Base-by-base conservation (phyloP, 768 basidiomycete species). In the Boletus pseudo-olivaceus region DNA sequence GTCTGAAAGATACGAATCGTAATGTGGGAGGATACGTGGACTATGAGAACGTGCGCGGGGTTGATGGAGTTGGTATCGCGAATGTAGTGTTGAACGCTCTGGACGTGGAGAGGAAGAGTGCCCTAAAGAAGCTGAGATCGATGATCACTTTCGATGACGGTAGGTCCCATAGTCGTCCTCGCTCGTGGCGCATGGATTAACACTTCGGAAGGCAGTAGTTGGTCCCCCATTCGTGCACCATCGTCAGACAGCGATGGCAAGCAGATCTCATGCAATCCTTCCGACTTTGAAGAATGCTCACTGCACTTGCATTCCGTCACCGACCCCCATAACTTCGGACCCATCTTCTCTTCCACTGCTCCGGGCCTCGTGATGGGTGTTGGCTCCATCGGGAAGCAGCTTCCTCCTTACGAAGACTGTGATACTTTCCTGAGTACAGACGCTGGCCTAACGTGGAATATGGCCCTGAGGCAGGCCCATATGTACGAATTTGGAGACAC, bases 321-420 rank as follows among this genome's bases (percentile, higher is more conserved):
- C 0, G 76, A 82, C 8, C 87, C 92, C 1, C 96, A 96, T 73
- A 99, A 98, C 71, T 90, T 87, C 63, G 96, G 97, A 0, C 87
- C 91, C 17, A 80, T 98, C 30, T 98, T 98, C 73, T 96, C 93
- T 2, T 94, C 93, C 0, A 87, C 92, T 6, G 96, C 95, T 0
- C 96, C 96, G 0, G 96, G 97, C 0, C 81, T 93, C 55, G 87
- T 92, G 29, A 96, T 99, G 90, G 96, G 90, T n/a, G 93, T 98
- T 2, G 97, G 97, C 7, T 89, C 84, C 0, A 80, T 97, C 34
- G 94, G 96, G 2, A 72, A 78, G 20, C 69, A 73, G 12, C 75
- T 98, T 8, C 67, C 75, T 17, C 74, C 82, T 0, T 98, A 98
- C 62, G 84, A 88, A 40, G 87, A 97, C 35, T 86, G 90, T 63